Evolutionary conservation across 148 eudicot species (phyloP).

Genomic region (Fagopyrum homotropicum): DNA sequence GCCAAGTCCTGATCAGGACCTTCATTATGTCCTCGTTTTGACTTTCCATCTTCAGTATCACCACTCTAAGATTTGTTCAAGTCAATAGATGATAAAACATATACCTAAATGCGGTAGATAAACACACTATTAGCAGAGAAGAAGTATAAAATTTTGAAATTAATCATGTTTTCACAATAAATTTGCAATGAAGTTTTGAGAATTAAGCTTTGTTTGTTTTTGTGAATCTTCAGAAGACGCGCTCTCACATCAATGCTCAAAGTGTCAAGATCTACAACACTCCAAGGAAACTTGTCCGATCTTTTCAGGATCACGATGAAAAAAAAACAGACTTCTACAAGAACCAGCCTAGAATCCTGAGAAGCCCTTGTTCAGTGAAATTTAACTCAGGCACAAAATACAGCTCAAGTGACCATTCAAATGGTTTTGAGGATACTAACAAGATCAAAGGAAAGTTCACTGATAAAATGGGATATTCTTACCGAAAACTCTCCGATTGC

Average conservation of each 20-base stretch:
- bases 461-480: slow-evolving; percentile 16
- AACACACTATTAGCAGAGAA: no score
- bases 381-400: no score
- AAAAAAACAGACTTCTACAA: slow-evolving; percentile 28
- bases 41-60: slow-evolving; percentile 89
- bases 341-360: slow-evolving; percentile 28
- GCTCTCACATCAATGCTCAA: slow-evolving; percentile 41
- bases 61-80: slow-evolving; percentile 50
- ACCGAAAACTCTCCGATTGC: no score
- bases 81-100: no score
- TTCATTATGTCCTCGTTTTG: slow-evolving; percentile 78
- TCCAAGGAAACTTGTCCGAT: slow-evolving; percentile 67
- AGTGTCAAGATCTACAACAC: slow-evolving; percentile 57
- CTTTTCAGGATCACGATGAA: slow-evolving; percentile 60
- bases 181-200: not conserved
- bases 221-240: slow-evolving; percentile 43
- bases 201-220: not conserved
- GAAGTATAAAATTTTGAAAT: no score
- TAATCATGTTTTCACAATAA: not conserved
- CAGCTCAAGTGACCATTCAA: not conserved
- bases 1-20: slow-evolving; percentile 98
- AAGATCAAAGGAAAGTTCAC: slow-evolving; percentile 17
- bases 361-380: slow-evolving; percentile 19
- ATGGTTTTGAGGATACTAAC: slow-evolving; percentile 14
- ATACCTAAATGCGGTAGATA: no score